A percentile compares a stretch with the other conserved stretches of the same genome.
Conservation (phyloP, 73 alveolate species). For the Breviolum minutum region DNA sequence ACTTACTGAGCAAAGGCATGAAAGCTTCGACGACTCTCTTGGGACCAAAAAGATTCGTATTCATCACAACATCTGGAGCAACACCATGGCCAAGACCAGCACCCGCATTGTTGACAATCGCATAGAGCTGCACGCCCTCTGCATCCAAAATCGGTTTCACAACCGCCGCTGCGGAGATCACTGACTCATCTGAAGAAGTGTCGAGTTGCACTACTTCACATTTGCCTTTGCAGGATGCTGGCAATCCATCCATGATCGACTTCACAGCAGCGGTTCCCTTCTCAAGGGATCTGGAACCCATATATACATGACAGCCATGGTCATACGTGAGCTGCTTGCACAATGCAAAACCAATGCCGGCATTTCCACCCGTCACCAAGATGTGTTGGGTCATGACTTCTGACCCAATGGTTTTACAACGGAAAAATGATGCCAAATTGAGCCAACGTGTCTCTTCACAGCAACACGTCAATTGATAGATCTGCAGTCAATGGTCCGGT, state of each 20-base stretch:
- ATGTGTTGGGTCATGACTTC: slow-evolving; percentile 1
- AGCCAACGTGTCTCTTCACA: slow-evolving; percentile 6
- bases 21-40: slow-evolving; percentile 69
- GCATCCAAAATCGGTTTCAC: slow-evolving; percentile 11
- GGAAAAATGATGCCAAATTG: neutral
- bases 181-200: slow-evolving; percentile 51
- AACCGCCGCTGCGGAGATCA: slow-evolving; percentile 33
- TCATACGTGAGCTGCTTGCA: slow-evolving; percentile 71
- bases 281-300: slow-evolving; percentile 43
- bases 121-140: slow-evolving; percentile 59
- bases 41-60: slow-evolving; percentile 69
- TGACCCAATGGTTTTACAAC: neutral
- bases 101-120: slow-evolving; percentile 79
- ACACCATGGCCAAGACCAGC: slow-evolving; percentile 76
- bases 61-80: slow-evolving; percentile 27
- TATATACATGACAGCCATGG: slow-evolving; percentile 40
- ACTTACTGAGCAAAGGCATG: slow-evolving; percentile 54
- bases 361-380: slow-evolving; percentile 50
- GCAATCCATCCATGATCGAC: slow-evolving; percentile 32
- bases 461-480: too few species aligned
- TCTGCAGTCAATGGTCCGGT: neutral
- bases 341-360: slow-evolving; percentile 60
- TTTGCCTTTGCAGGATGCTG: slow-evolving; percentile 25
- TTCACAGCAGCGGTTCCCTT: slow-evolving; percentile 63
- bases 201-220: slow-evolving; percentile 67